phyloP scores from a whole-genome alignment of 176 grass and related monocot species.

The Dendrocalamus sinicus region DNA sequence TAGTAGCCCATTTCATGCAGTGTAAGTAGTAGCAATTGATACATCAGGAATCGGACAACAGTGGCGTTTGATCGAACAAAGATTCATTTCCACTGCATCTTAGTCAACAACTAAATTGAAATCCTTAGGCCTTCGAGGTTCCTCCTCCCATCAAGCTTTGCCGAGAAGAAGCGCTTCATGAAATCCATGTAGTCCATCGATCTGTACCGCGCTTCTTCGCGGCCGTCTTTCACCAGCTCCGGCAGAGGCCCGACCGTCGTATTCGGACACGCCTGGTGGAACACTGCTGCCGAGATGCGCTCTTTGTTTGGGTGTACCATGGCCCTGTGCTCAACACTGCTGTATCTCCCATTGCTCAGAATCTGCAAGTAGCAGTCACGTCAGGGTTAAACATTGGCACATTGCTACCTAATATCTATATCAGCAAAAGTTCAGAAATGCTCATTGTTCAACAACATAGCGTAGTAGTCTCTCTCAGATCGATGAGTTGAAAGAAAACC shows the following conservation, averaged over 20 bases:
- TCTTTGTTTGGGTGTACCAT: constrained; percentile 40
- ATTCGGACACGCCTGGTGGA: constrained; percentile 37
- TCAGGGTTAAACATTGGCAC: too few species aligned
- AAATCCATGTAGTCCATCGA: background rate
- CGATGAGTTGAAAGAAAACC: too few species aligned
- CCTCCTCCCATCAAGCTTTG: constrained; percentile 5
- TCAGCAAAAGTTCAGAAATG: too few species aligned
- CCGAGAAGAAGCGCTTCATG: background rate
- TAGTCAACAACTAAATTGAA: too few species aligned
- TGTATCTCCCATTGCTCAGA: constrained; percentile 40
- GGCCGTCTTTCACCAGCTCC: constrained; percentile 18
- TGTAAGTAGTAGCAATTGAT: too few species aligned
- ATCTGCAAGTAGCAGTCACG: constrained; percentile 16
- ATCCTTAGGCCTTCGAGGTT: background rate
- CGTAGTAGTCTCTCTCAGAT: too few species aligned
- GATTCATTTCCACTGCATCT: too few species aligned
- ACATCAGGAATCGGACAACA: too few species aligned
- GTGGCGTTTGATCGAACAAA: too few species aligned
- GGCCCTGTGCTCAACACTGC: constrained; percentile 42
- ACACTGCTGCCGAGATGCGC: constrained; percentile 36
- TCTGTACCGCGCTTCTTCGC: background rate
- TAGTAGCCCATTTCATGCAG: too few species aligned
- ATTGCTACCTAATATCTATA: too few species aligned
- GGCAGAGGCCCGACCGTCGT: constrained; percentile 27
- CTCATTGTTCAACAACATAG: too few species aligned